A percentile compares a stretch with the other conserved stretches of the same genome.
These are phyloP conservation scores for Agaricus blazei DNA, from an alignment of 768 basidiomycete genomes.

Conservation along the genomic window DNA sequence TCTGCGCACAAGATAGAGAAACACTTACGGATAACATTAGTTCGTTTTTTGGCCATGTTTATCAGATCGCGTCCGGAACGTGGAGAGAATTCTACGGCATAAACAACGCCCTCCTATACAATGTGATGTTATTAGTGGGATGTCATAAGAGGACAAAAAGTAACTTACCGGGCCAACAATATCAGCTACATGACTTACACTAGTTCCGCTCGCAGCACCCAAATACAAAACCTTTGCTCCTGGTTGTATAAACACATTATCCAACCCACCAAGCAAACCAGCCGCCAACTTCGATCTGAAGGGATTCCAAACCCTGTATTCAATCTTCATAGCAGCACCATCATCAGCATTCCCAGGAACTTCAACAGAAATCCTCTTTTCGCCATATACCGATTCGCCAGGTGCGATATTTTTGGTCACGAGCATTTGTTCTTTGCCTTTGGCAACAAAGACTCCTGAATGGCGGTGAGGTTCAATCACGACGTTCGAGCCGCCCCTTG, in stretches of 20 bases:
- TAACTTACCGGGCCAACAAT: slow-evolving; percentile 88
- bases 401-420: slow-evolving; percentile 98
- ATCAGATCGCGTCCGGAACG: slow-evolving; percentile 97
- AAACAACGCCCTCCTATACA: slow-evolving; percentile 85
- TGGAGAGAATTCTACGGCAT: slow-evolving; percentile 97
- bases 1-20: neutral
- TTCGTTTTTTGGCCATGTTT: slow-evolving; percentile 98
- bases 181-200: slow-evolving; percentile 98
- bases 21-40: slow-evolving; percentile 92
- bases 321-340: slow-evolving; percentile 73
- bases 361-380: slow-evolving; percentile 92
- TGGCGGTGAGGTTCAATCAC: slow-evolving; percentile 95
- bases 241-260: slow-evolving; percentile 87
- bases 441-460: slow-evolving; percentile 92
- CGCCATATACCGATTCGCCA: slow-evolving; percentile 97
- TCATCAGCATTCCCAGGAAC: slow-evolving; percentile 26
- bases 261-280: slow-evolving; percentile 92
- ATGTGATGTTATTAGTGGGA: neutral
- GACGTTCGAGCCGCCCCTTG: slow-evolving; percentile 79
- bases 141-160: slow-evolving; percentile 2
- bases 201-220: slow-evolving; percentile 96
- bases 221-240: slow-evolving; percentile 97
- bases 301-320: slow-evolving; percentile 99
- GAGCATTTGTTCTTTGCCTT: slow-evolving; percentile 94
- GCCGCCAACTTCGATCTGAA: slow-evolving; percentile 97